Evolutionary conservation across 1,284 basidiomycete genomes (phyloP), one percentile per base, ranked within the genome.

Genomic region (Agaricales sp.): DNA sequence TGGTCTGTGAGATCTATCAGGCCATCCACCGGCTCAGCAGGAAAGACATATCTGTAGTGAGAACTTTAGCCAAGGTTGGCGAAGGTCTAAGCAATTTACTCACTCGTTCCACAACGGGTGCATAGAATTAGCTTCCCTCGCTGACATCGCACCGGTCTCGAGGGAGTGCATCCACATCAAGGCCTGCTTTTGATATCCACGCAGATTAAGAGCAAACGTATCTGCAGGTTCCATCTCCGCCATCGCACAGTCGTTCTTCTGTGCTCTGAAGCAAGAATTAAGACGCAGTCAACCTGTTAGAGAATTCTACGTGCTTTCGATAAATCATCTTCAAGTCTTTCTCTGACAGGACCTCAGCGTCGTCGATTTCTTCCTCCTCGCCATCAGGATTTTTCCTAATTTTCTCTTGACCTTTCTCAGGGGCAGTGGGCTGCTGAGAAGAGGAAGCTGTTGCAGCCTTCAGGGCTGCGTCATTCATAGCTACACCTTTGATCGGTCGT

Each of bases 71-170:
- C 13, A 23, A 47, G n/a, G 21, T 16, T 23, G 23, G n/a, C 14
- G 45, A 57, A 45, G 25, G 22, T 46, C 41, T 20, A 24, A 45
- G 23, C 18, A 30, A n/a, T 18, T 66, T 35, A 35, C 80, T 62
- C 65, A 96, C 87, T 92, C 82, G 68, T 89, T 88, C 94, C 94
- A 99, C 8, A 99, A 66, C 0, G 95, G 95, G 66, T 99, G 92
- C 72, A 98, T 82, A 1, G 87, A 82, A 4, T 72, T 64, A 1
- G 78, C 74, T 56, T 89, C 80, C 46, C 89, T 77, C 16, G 84
- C 82, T 47, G 82, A 78, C 52, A 72, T 69, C 19, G 78, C 72
- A 1, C 84, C 87, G 0, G 73, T 78, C 67, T 97, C 95, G 55
- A 94, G 77, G 1, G 84, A 88, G 54, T 81, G 73, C 93, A 98